Evolutionary conservation across 768 basidiomycete species (phyloP).

Genomic region (Pulveroboletus ravenelii): DNA sequence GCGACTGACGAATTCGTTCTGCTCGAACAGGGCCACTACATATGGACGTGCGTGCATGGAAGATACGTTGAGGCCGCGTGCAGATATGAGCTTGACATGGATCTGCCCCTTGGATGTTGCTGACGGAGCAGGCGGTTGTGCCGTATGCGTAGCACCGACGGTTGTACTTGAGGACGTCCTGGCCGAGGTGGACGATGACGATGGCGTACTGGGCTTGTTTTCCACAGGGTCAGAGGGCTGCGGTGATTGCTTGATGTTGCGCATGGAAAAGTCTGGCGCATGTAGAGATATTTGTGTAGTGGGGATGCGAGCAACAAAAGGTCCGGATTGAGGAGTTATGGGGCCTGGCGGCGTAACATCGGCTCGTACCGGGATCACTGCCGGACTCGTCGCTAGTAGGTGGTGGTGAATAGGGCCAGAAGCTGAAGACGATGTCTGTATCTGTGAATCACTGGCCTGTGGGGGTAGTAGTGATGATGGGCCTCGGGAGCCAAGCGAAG

Average conservation of each 20-base stretch:
- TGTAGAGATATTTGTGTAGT: constrained; percentile 70
- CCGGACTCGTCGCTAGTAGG: constrained; percentile 22
- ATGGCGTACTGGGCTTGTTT: constrained; percentile 35
- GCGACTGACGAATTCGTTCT: constrained; percentile 95
- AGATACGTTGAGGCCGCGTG: constrained; percentile 73
- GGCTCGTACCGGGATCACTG: constrained; percentile 23
- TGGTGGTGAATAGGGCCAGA: constrained; percentile 27
- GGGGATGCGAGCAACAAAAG: constrained; percentile 48
- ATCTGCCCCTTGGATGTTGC: constrained; percentile 66
- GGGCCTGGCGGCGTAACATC: constrained; percentile 41
- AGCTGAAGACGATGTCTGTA: constrained; percentile 14
- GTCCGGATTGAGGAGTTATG: constrained; percentile 44
- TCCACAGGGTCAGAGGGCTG: constrained; percentile 31
- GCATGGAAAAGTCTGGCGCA: constrained; percentile 83
- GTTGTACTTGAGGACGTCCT: constrained; percentile 30
- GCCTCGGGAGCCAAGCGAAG: constrained; percentile 15
- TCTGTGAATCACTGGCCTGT: constrained; percentile 4
- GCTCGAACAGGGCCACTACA: constrained; percentile 96
- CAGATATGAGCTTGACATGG: constrained; percentile 93
- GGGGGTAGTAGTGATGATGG: background rate
- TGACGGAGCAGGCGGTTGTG: constrained; percentile 29
- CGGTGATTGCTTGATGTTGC: constrained; percentile 44
- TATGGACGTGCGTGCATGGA: constrained; percentile 71
- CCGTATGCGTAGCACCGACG: constrained; percentile 13
- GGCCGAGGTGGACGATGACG: constrained; percentile 39